Evolutionary conservation across 495 filamentous ascomycete genomes (phyloP).

Genomic region (Aspergillus egyptiacus): DNA sequence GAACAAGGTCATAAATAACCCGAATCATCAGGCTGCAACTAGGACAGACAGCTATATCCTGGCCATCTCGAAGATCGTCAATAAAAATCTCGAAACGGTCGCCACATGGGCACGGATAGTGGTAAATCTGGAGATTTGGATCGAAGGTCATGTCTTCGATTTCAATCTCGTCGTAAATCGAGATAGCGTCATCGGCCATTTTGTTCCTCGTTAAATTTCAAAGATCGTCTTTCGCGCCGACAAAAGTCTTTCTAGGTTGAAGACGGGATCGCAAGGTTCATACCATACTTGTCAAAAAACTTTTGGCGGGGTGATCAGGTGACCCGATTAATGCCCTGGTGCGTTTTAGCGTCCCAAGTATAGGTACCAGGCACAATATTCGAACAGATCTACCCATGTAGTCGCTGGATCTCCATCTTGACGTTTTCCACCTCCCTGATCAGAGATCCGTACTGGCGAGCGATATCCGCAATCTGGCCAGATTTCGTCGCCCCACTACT

Average conservation of each 20-base stretch:
- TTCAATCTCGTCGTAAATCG: conserved; percentile 97
- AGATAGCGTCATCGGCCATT: conserved; percentile 63
- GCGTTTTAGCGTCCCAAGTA: not conserved
- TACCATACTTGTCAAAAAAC: conserved; percentile 20
- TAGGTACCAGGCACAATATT: too few species aligned
- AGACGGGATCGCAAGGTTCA: too few species aligned
- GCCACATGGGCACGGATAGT: conserved; percentile 94
- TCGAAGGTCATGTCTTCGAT: conserved; percentile 99
- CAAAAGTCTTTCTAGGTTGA: too few species aligned
- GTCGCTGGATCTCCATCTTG: conserved; percentile 49
- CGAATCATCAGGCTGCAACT: conserved; percentile 94
- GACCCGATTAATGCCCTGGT: conserved; percentile 13
- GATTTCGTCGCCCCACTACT: conserved; percentile 26
- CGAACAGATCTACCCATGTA: conserved; percentile 26
- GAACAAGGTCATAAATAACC: conserved; percentile 84
- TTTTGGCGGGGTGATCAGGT: conserved; percentile 30
- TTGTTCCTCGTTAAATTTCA: conserved; percentile 12
- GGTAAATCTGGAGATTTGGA: conserved; percentile 73
- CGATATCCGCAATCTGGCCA: conserved; percentile 53
- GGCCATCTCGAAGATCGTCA: conserved; percentile 74
- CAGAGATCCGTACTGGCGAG: conserved; percentile 53
- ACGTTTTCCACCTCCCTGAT: conserved; percentile 49
- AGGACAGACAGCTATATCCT: conserved; percentile 91
- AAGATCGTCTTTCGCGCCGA: not conserved
- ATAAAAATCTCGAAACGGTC: conserved; percentile 94